These are phyloP conservation scores for Sporothrix sp. DNA, from an alignment of 2,329 filamentous ascomycete genomes.

Conservation along the genomic window DNA sequence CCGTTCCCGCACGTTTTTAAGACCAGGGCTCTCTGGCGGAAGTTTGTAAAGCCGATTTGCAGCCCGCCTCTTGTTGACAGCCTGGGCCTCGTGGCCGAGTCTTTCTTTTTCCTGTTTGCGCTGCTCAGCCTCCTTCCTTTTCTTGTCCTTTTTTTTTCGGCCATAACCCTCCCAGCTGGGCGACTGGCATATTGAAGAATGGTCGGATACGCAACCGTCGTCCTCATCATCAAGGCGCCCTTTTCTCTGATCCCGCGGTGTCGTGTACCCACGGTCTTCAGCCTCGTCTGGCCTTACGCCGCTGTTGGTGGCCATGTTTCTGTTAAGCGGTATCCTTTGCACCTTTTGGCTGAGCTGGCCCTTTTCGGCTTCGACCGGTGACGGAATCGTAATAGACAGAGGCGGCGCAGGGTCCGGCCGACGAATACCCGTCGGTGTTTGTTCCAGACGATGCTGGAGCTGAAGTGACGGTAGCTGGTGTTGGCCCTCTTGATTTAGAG, in stretches of 20 bases:
- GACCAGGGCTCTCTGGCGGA: constrained; percentile 19
- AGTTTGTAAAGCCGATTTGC: constrained; percentile 31
- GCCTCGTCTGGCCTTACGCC: constrained; percentile 13
- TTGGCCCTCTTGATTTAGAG: constrained; percentile 18
- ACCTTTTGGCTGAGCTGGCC: background rate
- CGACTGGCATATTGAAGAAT: constrained; percentile 49
- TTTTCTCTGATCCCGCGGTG: constrained; percentile 30
- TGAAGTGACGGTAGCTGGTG: constrained; percentile 13
- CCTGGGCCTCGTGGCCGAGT: background rate
- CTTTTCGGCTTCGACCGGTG: constrained; percentile 1
- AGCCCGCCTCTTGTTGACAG: constrained; percentile 19
- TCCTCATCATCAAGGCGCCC: constrained; percentile 16
- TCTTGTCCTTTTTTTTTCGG: constrained; percentile 43
- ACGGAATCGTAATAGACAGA: constrained; percentile 25
- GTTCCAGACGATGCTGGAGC: constrained; percentile 9
- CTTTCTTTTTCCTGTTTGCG: constrained; percentile 34
- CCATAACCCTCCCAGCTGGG: constrained; percentile 52
- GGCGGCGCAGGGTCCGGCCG: constrained; percentile 19
- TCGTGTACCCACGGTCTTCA: constrained; percentile 20
- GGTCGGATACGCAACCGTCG: constrained; percentile 30
- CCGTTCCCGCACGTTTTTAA: constrained; percentile 2
- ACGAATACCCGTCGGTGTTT: constrained; percentile 20
- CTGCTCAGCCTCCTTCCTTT: constrained; percentile 37
- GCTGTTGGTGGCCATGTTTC: background rate
- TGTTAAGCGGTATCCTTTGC: background rate